Evolutionary conservation across 1,139 yeast species (phyloP).

Genomic region (Protomyces lactucae-debilis): DNA sequence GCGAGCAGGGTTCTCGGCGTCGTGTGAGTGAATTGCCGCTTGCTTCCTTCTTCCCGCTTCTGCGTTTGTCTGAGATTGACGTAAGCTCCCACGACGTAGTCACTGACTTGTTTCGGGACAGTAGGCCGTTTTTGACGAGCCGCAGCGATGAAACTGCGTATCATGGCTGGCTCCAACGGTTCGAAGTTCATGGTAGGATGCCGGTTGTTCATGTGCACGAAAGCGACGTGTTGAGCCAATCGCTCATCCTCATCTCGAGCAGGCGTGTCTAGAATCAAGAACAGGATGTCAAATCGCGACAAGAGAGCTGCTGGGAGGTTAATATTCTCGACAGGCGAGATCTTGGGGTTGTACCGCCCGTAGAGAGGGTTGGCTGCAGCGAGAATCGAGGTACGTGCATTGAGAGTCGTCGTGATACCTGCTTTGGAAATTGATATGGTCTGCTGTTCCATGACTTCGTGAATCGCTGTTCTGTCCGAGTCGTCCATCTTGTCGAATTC

Average conservation of each 20-base stretch:
- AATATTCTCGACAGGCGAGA: conserved; percentile 92
- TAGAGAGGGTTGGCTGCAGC: conserved; percentile 98
- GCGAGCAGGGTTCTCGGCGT: conserved; percentile 94
- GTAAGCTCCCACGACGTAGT: conserved; percentile 79
- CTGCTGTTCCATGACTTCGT: conserved; percentile 99
- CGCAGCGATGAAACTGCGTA: conserved; percentile 80
- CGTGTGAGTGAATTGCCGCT: conserved; percentile 77
- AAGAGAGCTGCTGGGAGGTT: conserved; percentile 94
- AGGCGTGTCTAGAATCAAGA: conserved; percentile 80
- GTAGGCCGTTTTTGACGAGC: conserved; percentile 85
- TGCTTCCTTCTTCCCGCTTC: conserved; percentile 69
- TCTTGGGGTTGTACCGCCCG: conserved; percentile 85
- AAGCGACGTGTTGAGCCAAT: conserved; percentile 89
- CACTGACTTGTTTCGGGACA: conserved; percentile 81
- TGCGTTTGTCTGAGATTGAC: conserved; percentile 91
- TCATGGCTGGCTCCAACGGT: conserved; percentile 72
- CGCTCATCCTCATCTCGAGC: conserved; percentile 72
- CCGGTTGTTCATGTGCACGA: conserved; percentile 85
- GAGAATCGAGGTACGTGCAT: conserved; percentile 89
- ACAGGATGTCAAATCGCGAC: conserved; percentile 90
- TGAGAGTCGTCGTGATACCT: conserved; percentile 92
- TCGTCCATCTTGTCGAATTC: conserved; percentile 99
- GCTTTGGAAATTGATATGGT: conserved; percentile 97
- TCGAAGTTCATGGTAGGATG: conserved; percentile 75
- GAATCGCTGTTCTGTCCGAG: conserved; percentile 92